Conservation (phyloP, 306 rosid genomes). For the barrel medic (Medicago truncatula) region MtrunA17r5.0-ANR NC_053044.1:52165501-52166000, state of each 20-base stretch:
- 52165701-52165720: constrained; percentile 58
- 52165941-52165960: constrained; percentile 59
- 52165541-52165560: no score
- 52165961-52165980: constrained; percentile 43
- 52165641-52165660: constrained; percentile 54
- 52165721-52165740: constrained; percentile 59
- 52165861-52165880: constrained; percentile 69
- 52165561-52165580: no score
- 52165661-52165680: constrained; percentile 70
- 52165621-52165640: not conserved
- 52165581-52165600: no score
- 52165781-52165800: constrained; percentile 58
- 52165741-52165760: constrained; percentile 70
- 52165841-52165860: constrained; percentile 34
- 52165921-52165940: constrained; percentile 54
- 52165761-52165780: constrained; percentile 61
- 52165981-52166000: no score
- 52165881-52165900: constrained; percentile 67
- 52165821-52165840: constrained; percentile 68
- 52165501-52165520: no score
- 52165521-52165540: no score
- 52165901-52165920: constrained; percentile 63
- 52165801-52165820: constrained; percentile 62
- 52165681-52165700: constrained; percentile 72
- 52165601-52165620: not conserved